Conservation (phyloP, 176 grass and related monocot genomes). For the Triticum turgidum region DNA sequence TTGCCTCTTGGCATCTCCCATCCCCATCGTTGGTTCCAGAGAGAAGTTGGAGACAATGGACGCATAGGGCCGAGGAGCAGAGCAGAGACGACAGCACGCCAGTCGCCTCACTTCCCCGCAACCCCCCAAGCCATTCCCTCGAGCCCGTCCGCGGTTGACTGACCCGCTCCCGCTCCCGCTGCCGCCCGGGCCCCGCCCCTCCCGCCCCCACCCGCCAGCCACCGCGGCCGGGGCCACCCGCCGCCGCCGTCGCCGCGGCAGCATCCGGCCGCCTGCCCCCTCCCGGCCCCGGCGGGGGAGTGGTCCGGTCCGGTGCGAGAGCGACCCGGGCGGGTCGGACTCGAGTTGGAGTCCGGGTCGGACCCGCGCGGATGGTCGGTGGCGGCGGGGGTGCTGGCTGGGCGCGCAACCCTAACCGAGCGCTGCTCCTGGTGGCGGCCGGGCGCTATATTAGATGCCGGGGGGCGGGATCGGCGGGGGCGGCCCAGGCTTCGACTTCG, state of each 20-base stretch:
- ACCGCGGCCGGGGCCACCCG: neutral
- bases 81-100: no score
- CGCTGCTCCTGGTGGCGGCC: slow-evolving; percentile 26
- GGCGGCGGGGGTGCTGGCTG: slow-evolving; percentile 23
- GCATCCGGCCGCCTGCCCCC: neutral
- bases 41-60: no score
- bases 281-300: slow-evolving; percentile 29
- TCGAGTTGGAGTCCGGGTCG: neutral
- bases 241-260: neutral
- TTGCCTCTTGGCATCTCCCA: no score
- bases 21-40: no score
- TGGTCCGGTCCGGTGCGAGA: no score
- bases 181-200: neutral
- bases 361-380: slow-evolving; percentile 41
- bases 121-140: no score
- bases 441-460: slow-evolving; percentile 62
- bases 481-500: neutral
- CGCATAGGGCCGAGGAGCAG: no score
- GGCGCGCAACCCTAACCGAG: slow-evolving; percentile 41
- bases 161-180: neutral
- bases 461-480: slow-evolving; percentile 22
- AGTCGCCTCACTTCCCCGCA: neutral
- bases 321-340: no score
- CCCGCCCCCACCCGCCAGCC: slow-evolving; percentile 17
- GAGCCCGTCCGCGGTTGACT: no score